A percentile compares a stretch with the other conserved stretches of the same genome.
Evolutionary conservation across 2,329 filamentous ascomycete species (phyloP).

Genomic region (Pestalotiopsis sp.): DNA sequence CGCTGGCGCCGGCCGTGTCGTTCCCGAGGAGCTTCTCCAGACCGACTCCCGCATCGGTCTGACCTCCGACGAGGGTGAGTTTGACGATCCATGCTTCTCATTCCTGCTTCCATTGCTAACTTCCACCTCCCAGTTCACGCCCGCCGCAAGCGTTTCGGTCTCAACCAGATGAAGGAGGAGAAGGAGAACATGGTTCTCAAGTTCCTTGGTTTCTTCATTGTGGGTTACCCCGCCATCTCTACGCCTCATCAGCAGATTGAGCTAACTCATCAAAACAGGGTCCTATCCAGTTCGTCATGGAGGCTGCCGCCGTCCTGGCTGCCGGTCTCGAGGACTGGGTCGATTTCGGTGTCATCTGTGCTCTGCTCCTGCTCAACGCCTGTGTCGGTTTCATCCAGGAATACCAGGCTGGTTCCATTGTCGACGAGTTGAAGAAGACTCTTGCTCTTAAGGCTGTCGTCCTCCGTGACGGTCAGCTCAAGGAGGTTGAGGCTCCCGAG

Average conservation of each 20-base stretch:
- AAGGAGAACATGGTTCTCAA: slow-evolving; percentile 64
- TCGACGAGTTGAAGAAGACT: slow-evolving; percentile 89
- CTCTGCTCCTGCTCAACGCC: slow-evolving; percentile 80
- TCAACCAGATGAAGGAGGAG: slow-evolving; percentile 91
- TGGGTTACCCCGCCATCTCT: not conserved
- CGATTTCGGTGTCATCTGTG: slow-evolving; percentile 90
- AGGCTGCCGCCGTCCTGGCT: slow-evolving; percentile 80
- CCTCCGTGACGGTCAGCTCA: slow-evolving; percentile 75
- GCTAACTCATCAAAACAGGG: slow-evolving; percentile 41
- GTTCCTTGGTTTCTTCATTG: slow-evolving; percentile 52
- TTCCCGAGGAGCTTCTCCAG: slow-evolving; percentile 72
- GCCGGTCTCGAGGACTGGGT: slow-evolving; percentile 88
- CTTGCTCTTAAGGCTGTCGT: slow-evolving; percentile 86
- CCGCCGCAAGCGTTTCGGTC: slow-evolving; percentile 68
- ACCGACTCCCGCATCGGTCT: slow-evolving; percentile 76
- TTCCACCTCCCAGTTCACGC: slow-evolving; percentile 13
- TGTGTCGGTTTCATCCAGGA: slow-evolving; percentile 86
- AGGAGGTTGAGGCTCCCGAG: slow-evolving; percentile 79
- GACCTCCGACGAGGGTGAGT: slow-evolving; percentile 67
- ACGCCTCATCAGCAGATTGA: not conserved
- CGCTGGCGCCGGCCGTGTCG: slow-evolving; percentile 56
- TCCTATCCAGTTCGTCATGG: slow-evolving; percentile 93
- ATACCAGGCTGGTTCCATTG: slow-evolving; percentile 86
- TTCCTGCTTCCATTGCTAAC: slow-evolving; percentile 9
- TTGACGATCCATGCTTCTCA: slow-evolving; percentile 35